Percentiles rank a stretch among this genome's conserved stretches.
Conservation (phyloP, 371 early-diverging fungal genomes). For the Amoeboaphelidium protococcarum region DNA sequence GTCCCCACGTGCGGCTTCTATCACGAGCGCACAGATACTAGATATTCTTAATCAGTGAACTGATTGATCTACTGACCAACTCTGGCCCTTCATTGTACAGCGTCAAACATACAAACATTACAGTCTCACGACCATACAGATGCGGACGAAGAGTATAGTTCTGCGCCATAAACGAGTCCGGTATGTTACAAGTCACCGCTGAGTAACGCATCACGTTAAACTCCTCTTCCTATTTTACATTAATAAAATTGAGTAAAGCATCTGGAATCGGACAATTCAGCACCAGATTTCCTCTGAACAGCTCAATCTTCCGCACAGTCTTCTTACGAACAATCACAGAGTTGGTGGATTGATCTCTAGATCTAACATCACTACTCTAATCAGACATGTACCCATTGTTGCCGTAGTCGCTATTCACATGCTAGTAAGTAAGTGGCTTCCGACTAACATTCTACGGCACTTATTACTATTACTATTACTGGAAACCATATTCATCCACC, state of each 20-base stretch:
- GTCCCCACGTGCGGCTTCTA: slow-evolving; percentile 50
- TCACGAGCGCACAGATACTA: slow-evolving; percentile 44
- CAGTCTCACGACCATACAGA: slow-evolving; percentile 44
- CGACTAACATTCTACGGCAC: too few species aligned
- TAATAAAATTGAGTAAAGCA: slow-evolving; percentile 12
- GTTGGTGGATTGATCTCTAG: too few species aligned
- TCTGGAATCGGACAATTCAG: slow-evolving; percentile 35
- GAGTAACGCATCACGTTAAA: slow-evolving; percentile 15
- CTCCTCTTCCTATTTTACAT: not conserved
- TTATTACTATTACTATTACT: too few species aligned
- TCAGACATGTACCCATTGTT: too few species aligned
- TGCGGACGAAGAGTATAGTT: slow-evolving; percentile 52
- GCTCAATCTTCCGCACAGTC: slow-evolving; percentile 18
- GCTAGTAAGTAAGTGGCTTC: too few species aligned
- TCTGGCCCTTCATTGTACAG: slow-evolving; percentile 59
- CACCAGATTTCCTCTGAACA: slow-evolving; percentile 37
- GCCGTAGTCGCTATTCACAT: too few species aligned
- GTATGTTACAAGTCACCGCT: slow-evolving; percentile 53
- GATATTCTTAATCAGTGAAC: slow-evolving; percentile 54
- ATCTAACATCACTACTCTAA: too few species aligned
- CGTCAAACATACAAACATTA: slow-evolving; percentile 43
- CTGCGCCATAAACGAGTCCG: slow-evolving; percentile 43
- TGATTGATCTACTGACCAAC: slow-evolving; percentile 54
- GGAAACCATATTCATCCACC: too few species aligned
- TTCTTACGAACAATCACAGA: too few species aligned